Base-by-base conservation (phyloP, 805 yeast species). In the Hanseniaspora valbyensis region DNA sequence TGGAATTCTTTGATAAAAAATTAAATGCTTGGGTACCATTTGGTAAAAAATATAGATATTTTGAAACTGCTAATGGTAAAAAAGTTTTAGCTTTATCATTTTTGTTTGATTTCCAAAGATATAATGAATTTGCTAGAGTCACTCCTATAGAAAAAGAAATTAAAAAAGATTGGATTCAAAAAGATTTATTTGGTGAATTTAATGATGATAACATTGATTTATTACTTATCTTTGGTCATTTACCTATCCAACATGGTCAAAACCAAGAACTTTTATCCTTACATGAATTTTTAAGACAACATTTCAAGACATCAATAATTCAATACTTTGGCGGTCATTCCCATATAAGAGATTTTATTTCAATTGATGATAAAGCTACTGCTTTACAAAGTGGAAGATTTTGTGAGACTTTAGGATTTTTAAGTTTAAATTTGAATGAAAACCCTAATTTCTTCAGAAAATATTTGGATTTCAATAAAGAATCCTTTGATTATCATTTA, bases 251-350 rank as follows among this genome's bases (percentile, higher is more conserved):
- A 2, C 71, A 69, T 53, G 44, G 56, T 12, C 66, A 62, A 9
- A 53, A 60, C 39, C 61, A 61, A 22, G 71, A 68, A 54, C 58
- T 71, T 3, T 56, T 61, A n/a, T 50, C 57, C 54, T 54, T 72
- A 1, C 75, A 71, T 54, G 39, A 57, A 0, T 64, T 62, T 5
- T 64, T 90, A 25, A 74, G 96, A 53, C 53, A 61, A 24, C 67
- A 65, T 25, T 83, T 76, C 58, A 90, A 94, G 5, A 61, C 71
- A 28, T 71, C 74, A 0, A 69, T 78, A 0, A 83, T 90, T 49
- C 95, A 87, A 62, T 85, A 83, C 58, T 81, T 90, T 65, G 97
- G 96, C 1, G 97, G 96, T 1, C 97, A 90, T 65, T 80, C 94
- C 26, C 97, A 90, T 61, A 78, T 90, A 14, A 71, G 97, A 54